These are phyloP conservation scores for Rhodotorula sp. DNA, from an alignment of 1,284 basidiomycete species.

Conservation along the genomic window DNA sequence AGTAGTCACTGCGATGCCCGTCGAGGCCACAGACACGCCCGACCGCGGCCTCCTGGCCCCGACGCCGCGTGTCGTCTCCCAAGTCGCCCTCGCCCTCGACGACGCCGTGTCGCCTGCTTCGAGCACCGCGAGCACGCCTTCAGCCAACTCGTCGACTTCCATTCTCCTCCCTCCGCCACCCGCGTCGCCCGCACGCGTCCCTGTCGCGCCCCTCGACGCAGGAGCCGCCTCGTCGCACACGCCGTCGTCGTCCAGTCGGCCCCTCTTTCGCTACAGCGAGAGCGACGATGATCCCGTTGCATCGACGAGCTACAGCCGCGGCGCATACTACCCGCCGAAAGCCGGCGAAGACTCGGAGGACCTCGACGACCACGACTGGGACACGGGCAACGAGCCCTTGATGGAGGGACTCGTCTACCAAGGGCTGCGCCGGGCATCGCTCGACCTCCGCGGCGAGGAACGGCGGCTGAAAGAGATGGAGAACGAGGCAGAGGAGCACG, in stretches of 20 bases:
- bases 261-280: conserved; percentile 14
- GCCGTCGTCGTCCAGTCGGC: not conserved
- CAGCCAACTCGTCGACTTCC: not conserved
- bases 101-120: not conserved
- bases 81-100: conserved; percentile 24
- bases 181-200: not conserved
- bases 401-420: conserved; percentile 38
- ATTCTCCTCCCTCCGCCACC: conserved; percentile 11
- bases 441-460: conserved; percentile 28
- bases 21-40: too few species aligned
- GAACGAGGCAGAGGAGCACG: conserved; percentile 54
- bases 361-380: conserved; percentile 19
- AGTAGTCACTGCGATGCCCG: too few species aligned
- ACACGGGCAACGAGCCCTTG: conserved; percentile 25
- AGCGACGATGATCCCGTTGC: conserved; percentile 11
- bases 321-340: conserved; percentile 27
- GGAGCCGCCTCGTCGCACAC: not conserved
- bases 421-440: conserved; percentile 15
- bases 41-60: conserved; percentile 17
- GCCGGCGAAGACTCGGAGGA: conserved; percentile 35
- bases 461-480: conserved; percentile 38
- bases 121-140: not conserved
- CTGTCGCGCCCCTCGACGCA: not conserved
- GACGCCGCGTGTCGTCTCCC: not conserved
- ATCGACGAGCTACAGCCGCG: conserved; percentile 1